Evolutionary conservation across 108 stramenopile genomes (phyloP).

Genomic region (Mayamaea pseudoterrestris): DNA sequence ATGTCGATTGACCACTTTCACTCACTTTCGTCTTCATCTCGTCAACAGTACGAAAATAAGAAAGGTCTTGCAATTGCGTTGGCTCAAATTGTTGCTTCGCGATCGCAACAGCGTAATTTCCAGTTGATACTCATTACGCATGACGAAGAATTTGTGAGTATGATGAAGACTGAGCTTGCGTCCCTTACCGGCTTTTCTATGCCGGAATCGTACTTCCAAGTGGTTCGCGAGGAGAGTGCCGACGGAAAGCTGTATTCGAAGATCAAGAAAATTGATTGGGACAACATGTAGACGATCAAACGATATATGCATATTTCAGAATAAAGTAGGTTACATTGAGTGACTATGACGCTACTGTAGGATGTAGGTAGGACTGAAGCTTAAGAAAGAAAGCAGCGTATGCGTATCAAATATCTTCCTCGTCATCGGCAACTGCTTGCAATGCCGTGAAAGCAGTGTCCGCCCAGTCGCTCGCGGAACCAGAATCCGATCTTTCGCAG

Average conservation of each 20-base stretch:
- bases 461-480: no score
- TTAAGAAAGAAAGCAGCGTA: no score
- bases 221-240: slow-evolving; percentile 72
- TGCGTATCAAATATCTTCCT: no score
- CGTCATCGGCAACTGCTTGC: no score
- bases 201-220: slow-evolving; percentile 93
- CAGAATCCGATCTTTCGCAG: no score
- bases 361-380: no score
- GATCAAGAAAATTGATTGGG: slow-evolving; percentile 76
- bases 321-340: no score
- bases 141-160: slow-evolving; percentile 95
- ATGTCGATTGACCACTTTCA: no score
- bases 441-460: no score
- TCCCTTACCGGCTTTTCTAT: slow-evolving; percentile 77
- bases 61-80: slow-evolving; percentile 88
- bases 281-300: no score
- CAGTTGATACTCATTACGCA: slow-evolving; percentile 98
- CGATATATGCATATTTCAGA: no score
- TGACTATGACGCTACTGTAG: no score
- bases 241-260: slow-evolving; percentile 78
- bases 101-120: slow-evolving; percentile 87
- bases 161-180: slow-evolving; percentile 85
- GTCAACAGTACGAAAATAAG: slow-evolving; percentile 86
- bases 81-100: slow-evolving; percentile 85
- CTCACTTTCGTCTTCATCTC: background rate